Conservation (phyloP, 805 yeast genomes). For the Yarrowia divulgata region DNA sequence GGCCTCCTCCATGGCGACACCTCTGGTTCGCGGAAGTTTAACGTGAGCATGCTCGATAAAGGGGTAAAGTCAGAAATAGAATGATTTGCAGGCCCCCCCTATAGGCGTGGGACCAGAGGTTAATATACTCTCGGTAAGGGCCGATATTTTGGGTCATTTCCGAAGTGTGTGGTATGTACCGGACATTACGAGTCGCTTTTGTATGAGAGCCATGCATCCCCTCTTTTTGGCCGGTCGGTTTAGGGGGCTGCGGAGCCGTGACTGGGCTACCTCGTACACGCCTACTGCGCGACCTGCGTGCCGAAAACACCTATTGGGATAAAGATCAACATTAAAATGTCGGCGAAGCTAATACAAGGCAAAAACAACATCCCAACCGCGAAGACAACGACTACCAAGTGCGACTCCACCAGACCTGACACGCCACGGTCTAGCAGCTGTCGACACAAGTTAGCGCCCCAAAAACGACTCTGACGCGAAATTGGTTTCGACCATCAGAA, state of each 20-base stretch:
- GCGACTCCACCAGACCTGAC: background rate
- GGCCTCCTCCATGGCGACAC: slow-evolving; percentile 5
- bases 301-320: slow-evolving; percentile 27
- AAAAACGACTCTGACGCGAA: background rate
- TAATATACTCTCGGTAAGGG: background rate
- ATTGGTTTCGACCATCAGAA: background rate
- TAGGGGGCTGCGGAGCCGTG: slow-evolving; percentile 4
- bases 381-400: background rate
- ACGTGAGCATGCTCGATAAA: slow-evolving; percentile 28
- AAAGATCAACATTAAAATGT: slow-evolving; percentile 31
- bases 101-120: background rate
- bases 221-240: background rate
- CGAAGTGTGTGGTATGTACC: background rate
- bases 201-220: background rate
- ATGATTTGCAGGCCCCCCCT: slow-evolving; percentile 27
- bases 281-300: slow-evolving; percentile 33
- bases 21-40: slow-evolving; percentile 11
- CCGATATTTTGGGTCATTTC: background rate
- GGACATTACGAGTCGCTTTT: background rate
- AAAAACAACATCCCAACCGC: slow-evolving; percentile 39
- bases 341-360: slow-evolving; percentile 20
- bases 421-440: slow-evolving; percentile 3
- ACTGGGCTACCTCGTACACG: background rate
- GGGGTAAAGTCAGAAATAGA: slow-evolving; percentile 31
- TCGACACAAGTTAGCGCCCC: background rate